A percentile compares a stretch with the other conserved stretches of the same genome.
Evolutionary conservation across 169 alveolate species (phyloP).

Genomic region (Condylostoma magnum): DNA sequence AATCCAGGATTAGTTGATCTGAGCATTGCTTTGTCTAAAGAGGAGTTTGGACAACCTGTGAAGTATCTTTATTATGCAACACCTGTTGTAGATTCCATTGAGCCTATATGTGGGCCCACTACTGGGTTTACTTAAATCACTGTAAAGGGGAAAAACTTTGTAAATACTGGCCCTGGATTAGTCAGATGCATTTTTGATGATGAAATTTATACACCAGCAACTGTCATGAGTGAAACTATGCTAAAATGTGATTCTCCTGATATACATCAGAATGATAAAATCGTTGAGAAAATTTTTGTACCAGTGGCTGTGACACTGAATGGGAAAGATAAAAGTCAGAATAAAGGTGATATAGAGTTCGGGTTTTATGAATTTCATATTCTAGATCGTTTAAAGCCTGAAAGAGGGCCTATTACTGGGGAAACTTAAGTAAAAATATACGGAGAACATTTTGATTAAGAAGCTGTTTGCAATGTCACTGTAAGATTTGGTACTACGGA

Average conservation of each 20-base stretch:
- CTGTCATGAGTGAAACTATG: slow-evolving; percentile 61
- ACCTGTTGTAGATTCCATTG: slow-evolving; percentile 53
- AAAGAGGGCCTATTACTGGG: slow-evolving; percentile 71
- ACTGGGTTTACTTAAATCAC: slow-evolving; percentile 79
- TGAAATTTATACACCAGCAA: slow-evolving; percentile 54
- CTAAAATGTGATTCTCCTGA: slow-evolving; percentile 81
- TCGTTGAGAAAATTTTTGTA: slow-evolving; percentile 17
- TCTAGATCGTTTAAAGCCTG: slow-evolving; percentile 51
- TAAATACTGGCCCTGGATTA: slow-evolving; percentile 56
- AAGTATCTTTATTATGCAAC: slow-evolving; percentile 66
- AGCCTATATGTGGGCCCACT: slow-evolving; percentile 79
- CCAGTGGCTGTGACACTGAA: slow-evolving; percentile 54
- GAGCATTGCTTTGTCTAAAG: slow-evolving; percentile 61
- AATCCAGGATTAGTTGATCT: slow-evolving; percentile 67
- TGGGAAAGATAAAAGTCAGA: slow-evolving; percentile 55
- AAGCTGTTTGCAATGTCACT: slow-evolving; percentile 70
- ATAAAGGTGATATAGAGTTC: slow-evolving; percentile 45
- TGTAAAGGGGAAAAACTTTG: slow-evolving; percentile 73
- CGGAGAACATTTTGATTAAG: slow-evolving; percentile 66
- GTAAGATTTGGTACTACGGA: slow-evolving; percentile 69
- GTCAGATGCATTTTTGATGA: slow-evolving; percentile 64
- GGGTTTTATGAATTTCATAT: slow-evolving; percentile 44
- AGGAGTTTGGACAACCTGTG: slow-evolving; percentile 61
- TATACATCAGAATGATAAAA: slow-evolving; percentile 29
- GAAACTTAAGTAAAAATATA: slow-evolving; percentile 50